Evolutionary conservation across 352 stramenopile species (phyloP).

Genomic region (Pythium phragmitis): DNA sequence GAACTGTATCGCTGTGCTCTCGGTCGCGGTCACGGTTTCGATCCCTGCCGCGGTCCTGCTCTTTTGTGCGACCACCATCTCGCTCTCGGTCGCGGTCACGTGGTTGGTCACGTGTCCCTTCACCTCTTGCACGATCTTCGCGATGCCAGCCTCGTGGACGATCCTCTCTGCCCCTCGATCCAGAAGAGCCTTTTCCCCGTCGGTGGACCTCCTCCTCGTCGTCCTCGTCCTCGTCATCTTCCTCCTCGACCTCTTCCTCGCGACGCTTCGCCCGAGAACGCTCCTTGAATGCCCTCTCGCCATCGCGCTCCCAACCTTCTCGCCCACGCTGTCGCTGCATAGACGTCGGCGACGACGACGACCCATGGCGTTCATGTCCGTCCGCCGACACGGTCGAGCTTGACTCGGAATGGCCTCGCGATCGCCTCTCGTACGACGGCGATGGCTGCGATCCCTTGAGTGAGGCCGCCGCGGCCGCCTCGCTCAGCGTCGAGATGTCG

Average conservation of each 20-base stretch:
- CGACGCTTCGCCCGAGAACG: background rate
- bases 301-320: slow-evolving; percentile 5
- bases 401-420: slow-evolving; percentile 30
- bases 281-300: background rate
- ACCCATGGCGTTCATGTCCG: slow-evolving; percentile 16
- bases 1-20: slow-evolving; percentile 4
- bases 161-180: slow-evolving; percentile 23
- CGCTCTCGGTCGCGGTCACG: slow-evolving; percentile 7
- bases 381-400: slow-evolving; percentile 26
- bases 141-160: slow-evolving; percentile 22
- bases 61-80: background rate
- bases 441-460: slow-evolving; percentile 22
- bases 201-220: slow-evolving; percentile 13
- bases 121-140: slow-evolving; percentile 24
- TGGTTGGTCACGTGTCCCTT: slow-evolving; percentile 17
- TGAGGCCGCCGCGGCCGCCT: slow-evolving; percentile 22
- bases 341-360: slow-evolving; percentile 23
- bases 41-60: background rate
- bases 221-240: slow-evolving; percentile 15
- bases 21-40: slow-evolving; percentile 2
- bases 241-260: background rate
- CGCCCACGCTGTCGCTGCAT: background rate
- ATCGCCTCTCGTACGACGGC: slow-evolving; percentile 25
- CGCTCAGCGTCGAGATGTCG: slow-evolving; percentile 55
- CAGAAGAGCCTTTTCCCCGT: slow-evolving; percentile 7